These are phyloP conservation scores for Lactarius vividus DNA, from an alignment of 768 basidiomycete genomes.

Conservation along the genomic window DNA sequence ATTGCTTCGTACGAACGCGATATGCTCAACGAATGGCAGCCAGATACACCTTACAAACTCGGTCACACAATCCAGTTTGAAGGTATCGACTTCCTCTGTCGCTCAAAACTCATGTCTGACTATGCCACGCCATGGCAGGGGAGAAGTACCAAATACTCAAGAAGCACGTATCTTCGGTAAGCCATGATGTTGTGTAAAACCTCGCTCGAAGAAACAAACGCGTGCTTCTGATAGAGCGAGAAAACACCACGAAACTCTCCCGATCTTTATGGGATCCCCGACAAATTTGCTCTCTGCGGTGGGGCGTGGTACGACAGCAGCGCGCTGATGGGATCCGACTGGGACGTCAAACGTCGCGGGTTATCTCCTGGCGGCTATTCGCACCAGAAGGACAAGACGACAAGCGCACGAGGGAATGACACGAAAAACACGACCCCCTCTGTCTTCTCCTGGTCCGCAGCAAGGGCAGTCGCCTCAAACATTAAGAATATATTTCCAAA, in stretches of 20 bases:
- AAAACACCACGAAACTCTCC: background rate
- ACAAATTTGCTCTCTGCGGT: background rate
- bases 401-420: background rate
- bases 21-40: background rate
- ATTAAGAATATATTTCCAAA: background rate
- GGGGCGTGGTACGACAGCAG: background rate
- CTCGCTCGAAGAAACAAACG: background rate
- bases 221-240: background rate
- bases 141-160: constrained; percentile 3
- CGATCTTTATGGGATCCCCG: background rate
- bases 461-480: background rate
- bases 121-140: background rate
- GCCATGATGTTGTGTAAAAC: background rate
- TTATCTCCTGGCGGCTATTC: background rate
- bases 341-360: background rate
- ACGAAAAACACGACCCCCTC: background rate
- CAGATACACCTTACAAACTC: background rate
- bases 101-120: background rate
- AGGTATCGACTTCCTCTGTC: constrained; percentile 1
- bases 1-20: background rate
- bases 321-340: background rate
- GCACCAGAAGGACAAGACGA: background rate
- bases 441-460: background rate
- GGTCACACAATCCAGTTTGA: background rate
- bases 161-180: constrained; percentile 1